These are phyloP conservation scores for Phaeotremella skinneri DNA, from an alignment of 768 basidiomycete species.

Conservation along the genomic window DNA sequence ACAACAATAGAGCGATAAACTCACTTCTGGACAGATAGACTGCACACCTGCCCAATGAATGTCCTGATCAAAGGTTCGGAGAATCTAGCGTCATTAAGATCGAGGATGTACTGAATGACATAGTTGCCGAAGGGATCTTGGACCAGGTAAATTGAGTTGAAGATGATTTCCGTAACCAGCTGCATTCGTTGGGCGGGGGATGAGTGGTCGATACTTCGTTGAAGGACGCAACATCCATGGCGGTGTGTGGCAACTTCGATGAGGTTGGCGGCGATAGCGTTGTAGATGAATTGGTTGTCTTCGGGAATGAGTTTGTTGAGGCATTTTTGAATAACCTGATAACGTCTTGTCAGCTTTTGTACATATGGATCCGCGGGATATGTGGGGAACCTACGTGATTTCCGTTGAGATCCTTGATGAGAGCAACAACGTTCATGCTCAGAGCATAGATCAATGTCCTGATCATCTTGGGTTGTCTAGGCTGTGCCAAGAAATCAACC, in stretches of 20 bases:
- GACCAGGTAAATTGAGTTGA: conserved; percentile 93
- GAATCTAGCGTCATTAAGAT: conserved; percentile 97
- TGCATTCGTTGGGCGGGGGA: conserved; percentile 74
- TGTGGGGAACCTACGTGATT: conserved; percentile 46
- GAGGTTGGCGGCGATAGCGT: conserved; percentile 96
- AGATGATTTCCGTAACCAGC: conserved; percentile 97
- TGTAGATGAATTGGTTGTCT: conserved; percentile 99
- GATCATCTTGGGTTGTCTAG: conserved; percentile 71
- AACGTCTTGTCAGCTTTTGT: not conserved
- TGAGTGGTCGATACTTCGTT: conserved; percentile 97
- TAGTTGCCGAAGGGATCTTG: conserved; percentile 74
- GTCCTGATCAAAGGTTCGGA: conserved; percentile 96
- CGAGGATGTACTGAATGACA: conserved; percentile 80
- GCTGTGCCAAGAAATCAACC: conserved; percentile 97
- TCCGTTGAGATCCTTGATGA: conserved; percentile 80
- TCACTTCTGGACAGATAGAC: conserved; percentile 88
- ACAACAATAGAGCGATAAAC: not conserved
- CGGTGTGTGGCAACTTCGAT: conserved; percentile 80
- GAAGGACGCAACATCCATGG: conserved; percentile 97
- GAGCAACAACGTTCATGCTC: conserved; percentile 93
- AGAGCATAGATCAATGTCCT: conserved; percentile 94
- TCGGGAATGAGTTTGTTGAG: conserved; percentile 96
- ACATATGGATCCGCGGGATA: not conserved
- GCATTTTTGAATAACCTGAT: conserved; percentile 98
- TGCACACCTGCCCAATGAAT: conserved; percentile 95